Base-by-base conservation (phyloP, 768 basidiomycete species). In the Naganishia vaughanmartiniae region DNA sequence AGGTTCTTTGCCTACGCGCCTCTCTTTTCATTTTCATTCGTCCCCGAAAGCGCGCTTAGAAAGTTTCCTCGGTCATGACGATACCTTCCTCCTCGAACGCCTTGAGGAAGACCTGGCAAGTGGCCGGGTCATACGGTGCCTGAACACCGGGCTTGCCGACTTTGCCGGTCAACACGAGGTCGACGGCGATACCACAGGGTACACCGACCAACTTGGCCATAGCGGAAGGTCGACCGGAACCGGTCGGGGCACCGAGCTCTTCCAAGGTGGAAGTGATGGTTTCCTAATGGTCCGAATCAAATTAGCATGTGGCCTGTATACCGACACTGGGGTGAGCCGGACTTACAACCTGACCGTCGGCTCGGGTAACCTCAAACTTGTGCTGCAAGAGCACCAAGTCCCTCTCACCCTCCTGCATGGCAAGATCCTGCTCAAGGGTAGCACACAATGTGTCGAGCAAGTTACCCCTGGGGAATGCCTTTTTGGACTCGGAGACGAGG, bases 371-470 rank as follows among this genome's bases (percentile, higher is more conserved):
- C 75, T 92, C 83, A 79, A 99, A 98, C 84, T 94, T 95, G 87
- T 99, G 95, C 83, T 97, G 95, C 66, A 99, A 87, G 89, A 98
- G 92, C 71, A 99, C 91, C 72, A 98, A 87, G 81, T 99, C 95
- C 14, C 92, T 89, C 83, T 98, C 93, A 73, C 91, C 92, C 56
- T 85, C 83, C 73, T 89, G 90, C 83, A 95, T 97, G 81, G 88
- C 87, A 91, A 97, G 96, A 80, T 95, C 86, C 71, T 84, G 87
- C 84, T 99, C 94, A 58, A 99, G 86, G 26, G 86, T 88, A 2
- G 87, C 91, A 80, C 94, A 96, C 71, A 99, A 89, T 4, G 96
- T 94, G 82, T 96, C 93, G 73, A 99, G 87, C 74, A 95, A 85
- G 83, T 90, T 93, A 42, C 77, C 83, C 45, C 80, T 79, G 60